Base-by-base conservation (phyloP, 352 stramenopile species). In the Phytophthora hybrid region DNA sequence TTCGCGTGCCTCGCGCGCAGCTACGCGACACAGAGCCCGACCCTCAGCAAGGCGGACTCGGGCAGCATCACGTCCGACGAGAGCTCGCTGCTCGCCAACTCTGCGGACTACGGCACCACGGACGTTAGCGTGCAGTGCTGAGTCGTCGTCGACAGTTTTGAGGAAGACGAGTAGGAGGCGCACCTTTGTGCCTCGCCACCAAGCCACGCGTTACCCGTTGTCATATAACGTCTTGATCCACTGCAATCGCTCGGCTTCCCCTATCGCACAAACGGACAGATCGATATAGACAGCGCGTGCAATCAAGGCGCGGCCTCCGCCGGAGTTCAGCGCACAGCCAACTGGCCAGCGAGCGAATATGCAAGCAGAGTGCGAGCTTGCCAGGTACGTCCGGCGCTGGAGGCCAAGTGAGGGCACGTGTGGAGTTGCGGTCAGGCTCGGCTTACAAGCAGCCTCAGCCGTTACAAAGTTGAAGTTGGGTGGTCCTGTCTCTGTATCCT, bases 61-160 rank as follows among this genome's bases (percentile, higher is more conserved):
- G 57, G 66, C 47, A 81, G 71, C 49, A 62, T 77, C 63, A 79
- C 74, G 58, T 77, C 74, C 7, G 71, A 78, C 47, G 74, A 81
- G 71, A 81, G 74, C 53, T 76, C 66, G 26, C 59, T 73, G 47
- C 61, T 79, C 34, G 63, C 57, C 44, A 68, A 51, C 4, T 57
- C 59, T n/a, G 41, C 47, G n/a, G 65, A 71, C 26, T 81, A 81
- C 53, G 74, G 74, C 34, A 68, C 66, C 37, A 74, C 47, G 16
- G 68, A 71, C 23, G 63, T 73, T 16, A 73, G 62, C 21, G 51
- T 29, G 18, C 41, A 73, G 66, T 76, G 63, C 21, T 79, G 41
- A 73, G 54, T 16, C 47, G 44, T 8, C 47, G 11, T 29, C n/a
- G 7, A 7, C 26, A 70, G 44, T 67, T 60, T 67, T 62, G 47